Percentiles rank a stretch among this genome's conserved stretches.
Evolutionary conservation across 306 rosid genomes (phyloP).

Genomic region (Mimosa bimucronata): DNA sequence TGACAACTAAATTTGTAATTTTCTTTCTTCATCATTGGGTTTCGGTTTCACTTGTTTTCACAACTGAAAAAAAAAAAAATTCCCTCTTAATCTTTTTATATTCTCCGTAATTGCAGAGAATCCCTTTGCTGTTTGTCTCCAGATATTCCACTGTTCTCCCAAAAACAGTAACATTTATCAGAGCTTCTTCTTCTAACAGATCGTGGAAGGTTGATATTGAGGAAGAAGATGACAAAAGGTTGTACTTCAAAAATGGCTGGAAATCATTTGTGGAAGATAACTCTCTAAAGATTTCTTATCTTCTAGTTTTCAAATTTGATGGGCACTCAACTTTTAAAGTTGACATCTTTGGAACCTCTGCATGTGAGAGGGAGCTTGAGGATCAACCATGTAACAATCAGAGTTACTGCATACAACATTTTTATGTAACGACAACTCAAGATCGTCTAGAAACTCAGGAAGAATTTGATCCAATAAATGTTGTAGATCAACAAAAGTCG

Average conservation of each 20-base stretch:
- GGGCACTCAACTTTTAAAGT: constrained; percentile 20
- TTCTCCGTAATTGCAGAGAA: background rate
- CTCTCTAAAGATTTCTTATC: background rate
- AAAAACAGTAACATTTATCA: background rate
- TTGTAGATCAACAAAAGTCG: background rate
- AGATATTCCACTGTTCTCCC: background rate
- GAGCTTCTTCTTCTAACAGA: background rate
- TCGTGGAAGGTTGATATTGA: constrained; percentile 4
- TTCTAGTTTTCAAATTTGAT: constrained; percentile 9
- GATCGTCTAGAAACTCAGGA: background rate
- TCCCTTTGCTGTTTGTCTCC: background rate
- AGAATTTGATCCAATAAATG: background rate
- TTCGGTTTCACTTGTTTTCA: background rate
- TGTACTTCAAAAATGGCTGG: constrained; percentile 5
- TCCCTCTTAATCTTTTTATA: background rate
- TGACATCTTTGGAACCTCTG: background rate
- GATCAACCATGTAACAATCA: background rate
- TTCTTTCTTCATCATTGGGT: background rate
- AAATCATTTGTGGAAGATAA: background rate
- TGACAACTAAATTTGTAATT: background rate
- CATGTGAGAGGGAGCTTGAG: background rate
- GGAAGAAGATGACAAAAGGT: background rate
- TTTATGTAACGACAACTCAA: background rate
- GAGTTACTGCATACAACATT: background rate
- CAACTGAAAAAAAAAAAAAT: background rate